Evolutionary conservation across 1,284 basidiomycete species (phyloP), one percentile per base, ranked within the genome.

Genomic region (Xerocomus subilludens): DNA sequence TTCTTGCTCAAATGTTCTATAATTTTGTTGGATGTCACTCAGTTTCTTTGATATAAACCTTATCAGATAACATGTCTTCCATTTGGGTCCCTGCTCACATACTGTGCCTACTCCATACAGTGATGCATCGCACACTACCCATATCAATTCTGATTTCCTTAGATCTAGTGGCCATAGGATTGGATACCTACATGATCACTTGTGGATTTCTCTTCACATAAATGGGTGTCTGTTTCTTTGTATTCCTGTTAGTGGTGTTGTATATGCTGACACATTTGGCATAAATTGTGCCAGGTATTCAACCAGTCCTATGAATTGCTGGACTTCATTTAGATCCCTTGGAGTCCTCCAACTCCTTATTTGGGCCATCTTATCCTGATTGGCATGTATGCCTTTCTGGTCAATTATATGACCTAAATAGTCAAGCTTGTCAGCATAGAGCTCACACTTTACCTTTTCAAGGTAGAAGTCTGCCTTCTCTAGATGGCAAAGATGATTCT

Each of bases 71-170:
- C 85, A 86, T 0, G 77, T 80, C n/a, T 80, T 74, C 86, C 86
- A 47, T 23, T 63, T 23, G n/a, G 38, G 16, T 9, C 62, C 62
- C 21, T 63, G 62, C 20, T 42, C n/a, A 88, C 86, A 85, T 74
- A 87, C 77, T 0, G 84, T 83, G 0, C 87, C 85, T 1, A 87
- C 75, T 0, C 87, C 85, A 4, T 81, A 79, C 0, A 82, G 78
- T 0, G 85, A 88, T 0, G 86, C 84, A 62, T 89, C 84, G 64
- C 85, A 86, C 5, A 88, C 85, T 0, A 88, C 66, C 85, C 86
- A 88, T 9, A 88, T 87, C 0, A 84, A 81, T 56, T 86, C 83
- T 9, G 32, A 9, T 21, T 45, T 42, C 13, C 32, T 21, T 2
- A 38, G 68, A 27, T 70, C 62, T 6, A 70, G 56, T 2, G 33